phyloP scores from a whole-genome alignment of 2,329 filamentous ascomycete genomes.

The Exophiala dermatitidis region DNA sequence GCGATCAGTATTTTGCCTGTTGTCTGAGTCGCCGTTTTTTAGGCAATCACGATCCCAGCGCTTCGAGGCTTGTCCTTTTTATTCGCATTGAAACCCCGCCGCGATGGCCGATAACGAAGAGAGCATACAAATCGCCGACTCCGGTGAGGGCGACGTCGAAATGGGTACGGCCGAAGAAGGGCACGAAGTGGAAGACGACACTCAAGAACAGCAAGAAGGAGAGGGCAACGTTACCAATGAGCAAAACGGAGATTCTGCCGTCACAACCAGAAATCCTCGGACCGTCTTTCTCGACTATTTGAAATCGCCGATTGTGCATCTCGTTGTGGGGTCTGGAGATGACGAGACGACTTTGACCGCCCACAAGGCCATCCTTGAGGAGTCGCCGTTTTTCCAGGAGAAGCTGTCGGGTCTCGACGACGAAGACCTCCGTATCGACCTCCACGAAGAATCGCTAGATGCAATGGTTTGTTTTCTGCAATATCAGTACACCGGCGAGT shows the following conservation, averaged over 20 bases:
- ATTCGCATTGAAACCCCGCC: background rate
- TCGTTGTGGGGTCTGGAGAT: constrained; percentile 58
- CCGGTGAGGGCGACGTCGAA: constrained; percentile 25
- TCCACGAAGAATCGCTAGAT: constrained; percentile 61
- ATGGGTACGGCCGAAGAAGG: constrained; percentile 28
- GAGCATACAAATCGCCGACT: constrained; percentile 16
- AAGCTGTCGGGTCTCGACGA: constrained; percentile 10
- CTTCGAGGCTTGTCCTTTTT: background rate
- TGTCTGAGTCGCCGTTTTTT: background rate
- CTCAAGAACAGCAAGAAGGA: constrained; percentile 16
- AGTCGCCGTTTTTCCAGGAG: constrained; percentile 62
- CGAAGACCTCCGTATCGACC: constrained; percentile 45
- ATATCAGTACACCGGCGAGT: constrained; percentile 77
- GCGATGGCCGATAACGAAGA: constrained; percentile 3
- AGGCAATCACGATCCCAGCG: background rate
- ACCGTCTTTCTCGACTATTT: constrained; percentile 45
- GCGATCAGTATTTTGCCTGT: background rate
- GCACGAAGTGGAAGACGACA: constrained; percentile 23
- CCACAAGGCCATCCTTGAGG: constrained; percentile 67
- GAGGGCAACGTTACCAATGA: constrained; percentile 16
- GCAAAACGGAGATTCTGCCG: constrained; percentile 3
- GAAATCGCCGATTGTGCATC: constrained; percentile 60
- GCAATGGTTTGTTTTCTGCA: constrained; percentile 73
- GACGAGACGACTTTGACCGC: constrained; percentile 60
- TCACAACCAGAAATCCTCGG: constrained; percentile 30